phyloP scores from a whole-genome alignment of 2,329 filamentous ascomycete species.

The Tolypocladium inflatum region DNA sequence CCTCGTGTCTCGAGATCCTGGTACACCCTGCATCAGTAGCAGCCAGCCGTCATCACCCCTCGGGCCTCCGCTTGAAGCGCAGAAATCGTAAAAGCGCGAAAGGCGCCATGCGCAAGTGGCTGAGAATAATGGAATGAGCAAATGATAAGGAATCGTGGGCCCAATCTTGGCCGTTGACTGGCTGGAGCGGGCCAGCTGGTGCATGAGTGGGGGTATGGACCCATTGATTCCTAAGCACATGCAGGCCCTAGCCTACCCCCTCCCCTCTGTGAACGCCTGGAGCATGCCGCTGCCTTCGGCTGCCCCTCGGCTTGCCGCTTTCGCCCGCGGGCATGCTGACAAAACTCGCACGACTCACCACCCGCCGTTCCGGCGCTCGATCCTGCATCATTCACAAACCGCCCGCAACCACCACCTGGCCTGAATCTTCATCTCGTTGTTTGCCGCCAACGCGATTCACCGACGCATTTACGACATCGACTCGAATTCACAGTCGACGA shows the following conservation, averaged over 20 bases:
- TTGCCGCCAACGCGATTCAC: neutral
- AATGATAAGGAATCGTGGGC: neutral
- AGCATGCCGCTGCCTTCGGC: neutral
- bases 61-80: neutral
- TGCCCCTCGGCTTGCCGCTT: conserved; percentile 3
- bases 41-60: too few relatives aligned
- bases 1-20: too few relatives aligned
- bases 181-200: neutral
- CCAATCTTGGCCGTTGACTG: neutral
- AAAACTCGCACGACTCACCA: conserved; percentile 5
- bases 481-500: neutral
- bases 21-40: too few relatives aligned
- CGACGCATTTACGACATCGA: neutral
- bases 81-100: neutral
- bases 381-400: conserved; percentile 1
- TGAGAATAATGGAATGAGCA: neutral
- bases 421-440: neutral
- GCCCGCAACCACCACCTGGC: conserved; percentile 1
- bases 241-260: neutral
- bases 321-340: neutral
- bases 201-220: neutral
- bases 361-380: conserved; percentile 1
- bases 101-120: neutral
- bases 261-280: neutral
- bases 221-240: conserved; percentile 1